phyloP scores from a whole-genome alignment of 2,329 filamentous ascomycete species.

The Elsinoe perseae region DNA sequence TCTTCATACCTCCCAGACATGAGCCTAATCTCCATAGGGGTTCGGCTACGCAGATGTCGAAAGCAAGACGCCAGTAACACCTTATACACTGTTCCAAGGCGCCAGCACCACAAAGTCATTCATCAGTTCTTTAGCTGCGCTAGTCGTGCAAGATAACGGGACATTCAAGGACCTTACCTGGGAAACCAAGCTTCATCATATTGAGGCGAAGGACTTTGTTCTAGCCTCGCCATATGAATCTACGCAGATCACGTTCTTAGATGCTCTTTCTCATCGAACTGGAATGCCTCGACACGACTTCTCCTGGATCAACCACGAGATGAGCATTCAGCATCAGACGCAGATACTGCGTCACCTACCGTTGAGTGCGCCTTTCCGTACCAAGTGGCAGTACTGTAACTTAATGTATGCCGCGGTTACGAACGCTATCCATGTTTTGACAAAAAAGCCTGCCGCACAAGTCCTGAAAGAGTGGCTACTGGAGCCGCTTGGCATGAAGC shows the following conservation, averaged over 20 bases:
- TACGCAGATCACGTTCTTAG: conserved; percentile 27
- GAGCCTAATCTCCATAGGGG: no score
- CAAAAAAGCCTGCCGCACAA: conserved; percentile 27
- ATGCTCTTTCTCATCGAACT: conserved; percentile 32
- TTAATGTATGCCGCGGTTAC: conserved; percentile 44
- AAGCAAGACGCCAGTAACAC: conserved; percentile 20
- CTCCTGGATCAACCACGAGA: conserved; percentile 23
- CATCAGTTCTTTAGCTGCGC: conserved; percentile 23
- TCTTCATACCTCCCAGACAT: no score
- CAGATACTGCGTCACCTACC: conserved; percentile 39
- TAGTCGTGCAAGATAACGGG: conserved; percentile 25
- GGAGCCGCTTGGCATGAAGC: conserved; percentile 35
- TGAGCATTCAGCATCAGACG: conserved; percentile 32
- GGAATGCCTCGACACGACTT: conserved; percentile 30
- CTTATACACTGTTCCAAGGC: conserved; percentile 25
- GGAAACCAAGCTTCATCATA: conserved; percentile 29
- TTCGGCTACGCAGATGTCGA: conserved; percentile 21
- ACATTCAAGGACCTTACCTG: conserved; percentile 29
- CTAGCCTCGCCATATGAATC: conserved; percentile 25
- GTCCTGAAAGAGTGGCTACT: conserved; percentile 33
- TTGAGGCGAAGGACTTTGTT: conserved; percentile 32
- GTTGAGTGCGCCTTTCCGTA: conserved; percentile 31
- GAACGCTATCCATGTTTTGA: conserved; percentile 41
- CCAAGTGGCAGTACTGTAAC: conserved; percentile 45
- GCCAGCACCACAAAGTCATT: conserved; percentile 29